Evolutionary conservation across 345 rosid species (phyloP).

Genomic region (Eucalyptus regnans): DNA sequence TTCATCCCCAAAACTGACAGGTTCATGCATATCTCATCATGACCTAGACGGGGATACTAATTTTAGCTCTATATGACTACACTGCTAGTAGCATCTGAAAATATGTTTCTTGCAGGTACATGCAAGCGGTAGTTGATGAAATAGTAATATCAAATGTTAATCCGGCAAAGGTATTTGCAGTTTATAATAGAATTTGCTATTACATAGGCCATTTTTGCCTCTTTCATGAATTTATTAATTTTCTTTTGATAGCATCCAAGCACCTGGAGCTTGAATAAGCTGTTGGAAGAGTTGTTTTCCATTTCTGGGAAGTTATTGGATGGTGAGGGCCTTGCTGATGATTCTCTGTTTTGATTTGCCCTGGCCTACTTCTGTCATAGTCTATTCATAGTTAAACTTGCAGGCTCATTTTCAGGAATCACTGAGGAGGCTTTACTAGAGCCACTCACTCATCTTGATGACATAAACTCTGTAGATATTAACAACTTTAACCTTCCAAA

Average conservation of each 20-base stretch:
- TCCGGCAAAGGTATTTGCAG: constrained; percentile 44
- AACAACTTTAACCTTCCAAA: constrained; percentile 50
- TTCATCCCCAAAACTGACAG: background rate
- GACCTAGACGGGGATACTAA: background rate
- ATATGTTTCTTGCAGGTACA: constrained; percentile 33
- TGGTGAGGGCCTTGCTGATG: constrained; percentile 32
- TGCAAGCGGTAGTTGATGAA: constrained; percentile 96
- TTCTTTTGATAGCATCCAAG: constrained; percentile 54
- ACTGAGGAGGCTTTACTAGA: constrained; percentile 35
- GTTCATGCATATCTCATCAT: background rate
- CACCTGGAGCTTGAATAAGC: constrained; percentile 63
- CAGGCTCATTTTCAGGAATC: constrained; percentile 50
- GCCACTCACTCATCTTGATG: constrained; percentile 48
- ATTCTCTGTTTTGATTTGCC: background rate
- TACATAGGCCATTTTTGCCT: background rate
- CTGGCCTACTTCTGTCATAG: background rate
- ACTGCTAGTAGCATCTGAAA: background rate
- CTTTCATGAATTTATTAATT: background rate
- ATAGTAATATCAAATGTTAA: constrained; percentile 53
- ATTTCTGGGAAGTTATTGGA: constrained; percentile 54
- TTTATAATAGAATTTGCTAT: background rate
- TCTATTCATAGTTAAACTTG: background rate
- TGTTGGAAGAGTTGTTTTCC: constrained; percentile 45
- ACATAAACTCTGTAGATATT: constrained; percentile 38
- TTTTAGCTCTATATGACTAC: background rate